These are phyloP conservation scores for Curvularia lunata DNA, from an alignment of 2,329 filamentous ascomycete species.

Conservation along the genomic window DNA sequence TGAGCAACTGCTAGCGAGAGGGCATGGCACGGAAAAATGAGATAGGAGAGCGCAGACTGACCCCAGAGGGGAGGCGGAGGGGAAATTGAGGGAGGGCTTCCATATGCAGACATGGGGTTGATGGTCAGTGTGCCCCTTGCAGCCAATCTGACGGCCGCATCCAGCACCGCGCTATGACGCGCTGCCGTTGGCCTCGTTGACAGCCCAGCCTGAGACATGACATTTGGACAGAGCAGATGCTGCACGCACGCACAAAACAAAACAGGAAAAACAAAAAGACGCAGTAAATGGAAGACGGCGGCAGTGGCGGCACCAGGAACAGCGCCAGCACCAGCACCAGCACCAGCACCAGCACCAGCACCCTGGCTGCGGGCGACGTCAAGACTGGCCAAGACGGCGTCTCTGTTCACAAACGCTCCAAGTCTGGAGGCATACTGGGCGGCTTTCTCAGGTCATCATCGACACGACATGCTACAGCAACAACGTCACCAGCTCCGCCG, in stretches of 20 bases:
- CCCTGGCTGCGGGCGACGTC: neutral
- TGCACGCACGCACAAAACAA: slow-evolving; percentile 12
- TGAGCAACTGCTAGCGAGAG: slow-evolving; percentile 25
- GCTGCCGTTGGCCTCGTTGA: slow-evolving; percentile 14
- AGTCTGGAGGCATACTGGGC: slow-evolving; percentile 71
- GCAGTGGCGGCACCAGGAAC: too few relatives aligned
- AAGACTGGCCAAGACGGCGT: slow-evolving; percentile 14
- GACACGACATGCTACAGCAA: slow-evolving; percentile 8
- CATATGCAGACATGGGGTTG: slow-evolving; percentile 26
- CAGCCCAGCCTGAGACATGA: slow-evolving; percentile 27
- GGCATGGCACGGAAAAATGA: slow-evolving; percentile 21
- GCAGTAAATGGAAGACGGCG: slow-evolving; percentile 35
- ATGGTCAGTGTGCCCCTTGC: slow-evolving; percentile 23
- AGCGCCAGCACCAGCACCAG: neutral
- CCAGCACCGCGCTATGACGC: slow-evolving; percentile 18
- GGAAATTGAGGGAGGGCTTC: slow-evolving; percentile 32
- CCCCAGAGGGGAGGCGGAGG: slow-evolving; percentile 28
- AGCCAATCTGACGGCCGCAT: slow-evolving; percentile 28
- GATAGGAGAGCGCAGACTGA: slow-evolving; percentile 22
- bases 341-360: neutral
- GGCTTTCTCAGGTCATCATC: slow-evolving; percentile 45
- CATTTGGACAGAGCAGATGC: slow-evolving; percentile 20
- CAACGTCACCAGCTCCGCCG: slow-evolving; percentile 42
- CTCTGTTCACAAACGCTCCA: slow-evolving; percentile 52
- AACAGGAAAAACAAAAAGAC: neutral